Evolutionary conservation across 2,329 filamentous ascomycete species (phyloP).

Genomic region (Gaeumannomyces sp.): DNA sequence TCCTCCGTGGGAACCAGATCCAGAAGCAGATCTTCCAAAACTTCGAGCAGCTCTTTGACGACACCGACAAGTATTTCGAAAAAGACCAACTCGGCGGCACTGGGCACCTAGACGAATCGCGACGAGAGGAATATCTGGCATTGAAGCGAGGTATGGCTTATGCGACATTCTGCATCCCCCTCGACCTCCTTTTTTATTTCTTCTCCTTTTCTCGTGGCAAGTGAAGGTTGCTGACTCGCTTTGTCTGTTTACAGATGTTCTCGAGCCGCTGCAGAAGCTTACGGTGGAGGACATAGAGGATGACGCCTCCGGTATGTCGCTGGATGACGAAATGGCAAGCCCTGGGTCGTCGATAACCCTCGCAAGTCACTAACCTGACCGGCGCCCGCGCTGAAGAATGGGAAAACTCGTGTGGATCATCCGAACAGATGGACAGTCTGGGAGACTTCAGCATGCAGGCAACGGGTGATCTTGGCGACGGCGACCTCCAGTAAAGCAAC

Average conservation of each 20-base stretch:
- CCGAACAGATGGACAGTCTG: constrained; percentile 47
- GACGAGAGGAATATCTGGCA: not conserved
- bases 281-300: constrained; percentile 53
- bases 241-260: constrained; percentile 27
- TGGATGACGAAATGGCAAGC: constrained; percentile 30
- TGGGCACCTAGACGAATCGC: not conserved
- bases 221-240: not conserved
- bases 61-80: constrained; percentile 36
- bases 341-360: constrained; percentile 21
- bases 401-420: constrained; percentile 49
- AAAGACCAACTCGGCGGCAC: not conserved
- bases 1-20: constrained; percentile 35
- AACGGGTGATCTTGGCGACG: constrained; percentile 31
- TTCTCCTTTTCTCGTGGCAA: not conserved
- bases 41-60: constrained; percentile 36
- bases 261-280: constrained; percentile 46
- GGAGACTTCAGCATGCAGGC: constrained; percentile 39
- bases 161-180: not conserved
- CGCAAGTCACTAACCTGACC: constrained; percentile 28
- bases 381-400: constrained; percentile 36
- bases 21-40: constrained; percentile 34
- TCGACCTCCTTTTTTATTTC: not conserved
- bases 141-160: constrained; percentile 28
- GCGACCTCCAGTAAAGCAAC: constrained; percentile 14
- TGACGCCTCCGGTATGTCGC: constrained; percentile 51